phyloP scores from a whole-genome alignment of 2,329 filamentous ascomycete genomes.

The Fusarium neocosmosporiellum region DNA sequence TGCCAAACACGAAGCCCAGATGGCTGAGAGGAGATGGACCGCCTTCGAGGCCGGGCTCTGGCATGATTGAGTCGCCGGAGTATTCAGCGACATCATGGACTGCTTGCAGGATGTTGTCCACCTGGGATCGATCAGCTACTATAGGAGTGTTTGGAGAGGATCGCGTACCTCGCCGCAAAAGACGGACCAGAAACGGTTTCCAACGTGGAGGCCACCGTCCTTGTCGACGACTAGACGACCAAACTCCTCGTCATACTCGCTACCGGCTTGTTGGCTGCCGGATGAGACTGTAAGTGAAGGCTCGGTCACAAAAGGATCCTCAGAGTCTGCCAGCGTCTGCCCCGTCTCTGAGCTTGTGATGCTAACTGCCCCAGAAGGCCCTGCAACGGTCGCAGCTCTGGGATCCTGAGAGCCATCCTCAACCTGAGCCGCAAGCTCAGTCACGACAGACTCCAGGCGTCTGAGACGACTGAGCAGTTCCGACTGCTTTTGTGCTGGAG shows the following conservation, averaged over 20 bases:
- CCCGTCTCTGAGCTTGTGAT: constrained; percentile 6
- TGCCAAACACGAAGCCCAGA: constrained; percentile 37
- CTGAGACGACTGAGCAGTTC: constrained; percentile 45
- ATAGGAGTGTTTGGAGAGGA: accelerated
- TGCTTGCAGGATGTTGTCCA: constrained; percentile 46
- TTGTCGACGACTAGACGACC: constrained; percentile 43
- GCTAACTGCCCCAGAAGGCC: background rate
- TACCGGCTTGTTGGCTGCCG: constrained; percentile 4
- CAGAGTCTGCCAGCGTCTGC: constrained; percentile 8
- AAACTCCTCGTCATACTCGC: constrained; percentile 46
- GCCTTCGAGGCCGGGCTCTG: background rate
- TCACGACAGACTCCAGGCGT: constrained; percentile 47
- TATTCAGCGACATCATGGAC: constrained; percentile 42
- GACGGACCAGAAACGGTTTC: constrained; percentile 47
- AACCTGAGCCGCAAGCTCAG: constrained; percentile 45
- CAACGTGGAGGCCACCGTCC: constrained; percentile 42
- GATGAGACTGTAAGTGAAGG: constrained; percentile 10
- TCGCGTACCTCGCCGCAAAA: constrained; percentile 45
- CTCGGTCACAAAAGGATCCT: constrained; percentile 15
- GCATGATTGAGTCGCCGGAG: constrained; percentile 1
- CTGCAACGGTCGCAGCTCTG: background rate
- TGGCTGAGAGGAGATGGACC: constrained; percentile 8
- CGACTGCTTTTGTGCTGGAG: constrained; percentile 44
- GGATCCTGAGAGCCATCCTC: constrained; percentile 35
- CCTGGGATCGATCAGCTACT: constrained; percentile 25